Conservation (phyloP, 2,329 filamentous ascomycete species). For the Coniochaeta sp. region DNA sequence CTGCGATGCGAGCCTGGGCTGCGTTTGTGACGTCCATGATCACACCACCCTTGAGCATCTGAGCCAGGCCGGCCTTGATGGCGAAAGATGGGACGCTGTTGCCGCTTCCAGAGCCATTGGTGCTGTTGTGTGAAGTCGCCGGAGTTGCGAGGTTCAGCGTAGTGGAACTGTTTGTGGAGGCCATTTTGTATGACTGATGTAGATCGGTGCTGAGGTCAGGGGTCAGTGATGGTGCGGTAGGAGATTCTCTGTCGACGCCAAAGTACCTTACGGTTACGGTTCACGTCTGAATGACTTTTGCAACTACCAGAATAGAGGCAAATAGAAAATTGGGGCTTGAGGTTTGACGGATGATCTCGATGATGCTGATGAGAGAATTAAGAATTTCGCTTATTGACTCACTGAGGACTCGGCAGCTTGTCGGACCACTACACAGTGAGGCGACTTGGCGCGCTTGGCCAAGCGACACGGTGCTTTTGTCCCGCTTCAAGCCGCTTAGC, state of each 20-base stretch:
- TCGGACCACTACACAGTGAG: neutral
- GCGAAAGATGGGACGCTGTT: slow-evolving; percentile 51
- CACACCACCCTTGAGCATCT: slow-evolving; percentile 98
- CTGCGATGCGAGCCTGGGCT: slow-evolving; percentile 90
- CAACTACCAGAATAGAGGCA: neutral
- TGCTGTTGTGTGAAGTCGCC: slow-evolving; percentile 5
- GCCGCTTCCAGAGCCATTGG: slow-evolving; percentile 12
- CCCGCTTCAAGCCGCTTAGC: neutral
- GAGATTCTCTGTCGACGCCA: neutral
- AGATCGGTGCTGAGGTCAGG: neutral
- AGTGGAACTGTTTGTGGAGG: slow-evolving; percentile 5
- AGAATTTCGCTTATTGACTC: neutral
- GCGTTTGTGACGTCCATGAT: slow-evolving; percentile 99
- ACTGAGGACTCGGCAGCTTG: neutral
- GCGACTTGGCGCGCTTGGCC: neutral
- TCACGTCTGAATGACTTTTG: neutral
- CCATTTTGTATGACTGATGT: slow-evolving; percentile 8
- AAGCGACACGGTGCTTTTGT: neutral
- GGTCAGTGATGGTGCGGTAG: neutral
- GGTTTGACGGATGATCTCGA: neutral
- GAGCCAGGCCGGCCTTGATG: slow-evolving; percentile 89
- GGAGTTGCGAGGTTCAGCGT: neutral
- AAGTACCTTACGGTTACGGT: neutral
- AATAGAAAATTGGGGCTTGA: neutral
- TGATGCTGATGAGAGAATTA: neutral